Evolutionary conservation across 1,284 basidiomycete genomes (phyloP).

Genomic region (Pseudozyma hubeiensis): DNA sequence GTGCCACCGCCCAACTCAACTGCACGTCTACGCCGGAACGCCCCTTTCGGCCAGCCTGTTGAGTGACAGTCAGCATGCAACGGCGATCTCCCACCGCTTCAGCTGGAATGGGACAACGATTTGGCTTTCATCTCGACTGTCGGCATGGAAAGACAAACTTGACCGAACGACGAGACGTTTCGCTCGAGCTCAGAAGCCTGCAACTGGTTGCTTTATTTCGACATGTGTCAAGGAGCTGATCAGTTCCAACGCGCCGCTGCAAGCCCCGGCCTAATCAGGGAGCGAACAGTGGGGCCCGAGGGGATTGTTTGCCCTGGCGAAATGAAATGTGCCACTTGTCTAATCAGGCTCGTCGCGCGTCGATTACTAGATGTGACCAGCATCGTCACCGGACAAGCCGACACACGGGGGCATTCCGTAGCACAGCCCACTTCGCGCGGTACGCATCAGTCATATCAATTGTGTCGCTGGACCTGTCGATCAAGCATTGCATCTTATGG

Average conservation of each 20-base stretch:
- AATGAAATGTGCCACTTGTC: slow-evolving; percentile 14
- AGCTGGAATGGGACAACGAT: neutral
- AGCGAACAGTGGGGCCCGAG: neutral
- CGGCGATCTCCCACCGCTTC: slow-evolving; percentile 16
- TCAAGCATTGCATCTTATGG: no score
- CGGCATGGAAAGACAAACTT: slow-evolving; percentile 10
- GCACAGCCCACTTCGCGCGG: no score
- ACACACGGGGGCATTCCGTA: neutral
- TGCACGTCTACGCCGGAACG: neutral
- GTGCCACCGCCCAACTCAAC: neutral
- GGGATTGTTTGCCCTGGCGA: slow-evolving; percentile 13
- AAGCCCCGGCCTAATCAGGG: no score
- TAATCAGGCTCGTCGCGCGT: slow-evolving; percentile 6
- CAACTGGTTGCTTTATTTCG: neutral
- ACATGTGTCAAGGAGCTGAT: slow-evolving; percentile 33
- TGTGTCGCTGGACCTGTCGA: no score
- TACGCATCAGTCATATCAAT: no score
- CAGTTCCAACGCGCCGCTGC: neutral
- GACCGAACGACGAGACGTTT: neutral
- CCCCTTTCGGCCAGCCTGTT: neutral
- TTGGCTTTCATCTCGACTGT: neutral
- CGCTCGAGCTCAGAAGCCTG: neutral
- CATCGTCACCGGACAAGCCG: neutral
- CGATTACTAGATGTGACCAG: no score
- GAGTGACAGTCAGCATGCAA: slow-evolving; percentile 2